Evolutionary conservation across 108 stramenopile species (phyloP), one percentile per base, ranked within the genome.

Genomic region (Cylindrotheca fusiformis): DNA sequence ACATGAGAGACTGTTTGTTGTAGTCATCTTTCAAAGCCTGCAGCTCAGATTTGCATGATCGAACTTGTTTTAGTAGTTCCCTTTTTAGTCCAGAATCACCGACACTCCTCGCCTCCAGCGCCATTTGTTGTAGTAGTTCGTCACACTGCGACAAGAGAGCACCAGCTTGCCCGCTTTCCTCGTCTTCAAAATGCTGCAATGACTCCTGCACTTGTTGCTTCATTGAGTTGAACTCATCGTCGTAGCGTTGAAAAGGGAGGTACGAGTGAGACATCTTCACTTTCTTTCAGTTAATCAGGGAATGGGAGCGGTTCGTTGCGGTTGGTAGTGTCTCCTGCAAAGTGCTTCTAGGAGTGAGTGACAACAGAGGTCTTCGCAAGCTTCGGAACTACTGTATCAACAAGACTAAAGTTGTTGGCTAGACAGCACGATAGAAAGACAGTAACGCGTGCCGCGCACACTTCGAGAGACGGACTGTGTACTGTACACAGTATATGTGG

Each of bases 101-200:
- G 12, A 79, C 78, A 44, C 91, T 83, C 25, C 96, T 72, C 4
- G 93, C 94, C 58, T 98, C 97, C 50, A 98, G 58, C 18, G 89
- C 87, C 97, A 98, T 98, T 78, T 97, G 96, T 66, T 98, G 95
- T 49, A 98, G 63, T 30, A 96, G 67, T 59, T 96, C 95, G 36
- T 91, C 92, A 62, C 94, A 91, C 76, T 98, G 95, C 18, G 66
- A 64, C 32, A 98, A 25, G 46, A 96, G 68, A 55, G 71, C 81
- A 21, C 76, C 67, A 29, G 88, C 81, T 77, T 71, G 32, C 58
- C n/a, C 23, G 76, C 55, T 24, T 32, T 32, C 45, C 22, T 58
- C 47, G 65, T 69, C 55, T 31, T 69, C 27, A 32, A 64, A 26
- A 51, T 60, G 62, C 12, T 65, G 60, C 23, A 83, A 60, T 4